Evolutionary conservation across 2,329 filamentous ascomycete genomes (phyloP).

Genomic region (Xylariaceae sp.): DNA sequence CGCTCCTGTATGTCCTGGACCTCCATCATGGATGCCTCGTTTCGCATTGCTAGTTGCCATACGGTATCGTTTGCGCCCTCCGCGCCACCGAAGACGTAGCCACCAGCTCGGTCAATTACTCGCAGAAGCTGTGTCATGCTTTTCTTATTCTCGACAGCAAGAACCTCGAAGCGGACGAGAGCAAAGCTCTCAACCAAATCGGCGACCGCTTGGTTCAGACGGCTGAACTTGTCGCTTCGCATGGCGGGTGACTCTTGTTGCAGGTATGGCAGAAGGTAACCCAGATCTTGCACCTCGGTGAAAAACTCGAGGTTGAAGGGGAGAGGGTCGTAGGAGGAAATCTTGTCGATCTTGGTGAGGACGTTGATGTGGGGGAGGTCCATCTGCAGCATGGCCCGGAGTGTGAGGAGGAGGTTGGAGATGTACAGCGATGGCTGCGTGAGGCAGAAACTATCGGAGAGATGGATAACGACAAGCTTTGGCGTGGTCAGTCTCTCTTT

Average conservation of each 20-base stretch:
- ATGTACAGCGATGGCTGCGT: conserved; percentile 93
- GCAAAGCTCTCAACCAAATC: conserved; percentile 85
- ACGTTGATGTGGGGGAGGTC: conserved; percentile 95
- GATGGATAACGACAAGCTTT: conserved; percentile 87
- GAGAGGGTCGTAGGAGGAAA: conserved; percentile 76
- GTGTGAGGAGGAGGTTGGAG: conserved; percentile 85
- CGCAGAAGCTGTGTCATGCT: conserved; percentile 91
- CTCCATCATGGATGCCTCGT: conserved; percentile 70
- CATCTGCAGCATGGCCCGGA: conserved; percentile 97
- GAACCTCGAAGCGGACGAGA: conserved; percentile 84
- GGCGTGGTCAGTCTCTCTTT: conserved; percentile 24
- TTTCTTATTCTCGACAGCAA: conserved; percentile 94
- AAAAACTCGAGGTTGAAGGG: conserved; percentile 97
- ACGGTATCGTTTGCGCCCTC: conserved; percentile 92
- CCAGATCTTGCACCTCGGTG: conserved; percentile 92
- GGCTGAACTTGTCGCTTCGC: conserved; percentile 71
- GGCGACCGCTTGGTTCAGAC: conserved; percentile 81
- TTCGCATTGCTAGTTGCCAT: conserved; percentile 94
- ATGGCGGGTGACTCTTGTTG: conserved; percentile 71
- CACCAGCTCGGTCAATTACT: conserved; percentile 85
- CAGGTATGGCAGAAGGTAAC: conserved; percentile 76
- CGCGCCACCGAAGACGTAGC: conserved; percentile 86
- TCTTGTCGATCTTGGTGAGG: conserved; percentile 95
- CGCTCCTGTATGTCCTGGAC: conserved; percentile 89
- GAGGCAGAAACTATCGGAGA: conserved; percentile 90